Percentiles rank a stretch among this genome's conserved stretches.
These are phyloP conservation scores for Paramecium sexaurelia DNA, from an alignment of 73 alveolate species.

Conservation along the genomic window DNA sequence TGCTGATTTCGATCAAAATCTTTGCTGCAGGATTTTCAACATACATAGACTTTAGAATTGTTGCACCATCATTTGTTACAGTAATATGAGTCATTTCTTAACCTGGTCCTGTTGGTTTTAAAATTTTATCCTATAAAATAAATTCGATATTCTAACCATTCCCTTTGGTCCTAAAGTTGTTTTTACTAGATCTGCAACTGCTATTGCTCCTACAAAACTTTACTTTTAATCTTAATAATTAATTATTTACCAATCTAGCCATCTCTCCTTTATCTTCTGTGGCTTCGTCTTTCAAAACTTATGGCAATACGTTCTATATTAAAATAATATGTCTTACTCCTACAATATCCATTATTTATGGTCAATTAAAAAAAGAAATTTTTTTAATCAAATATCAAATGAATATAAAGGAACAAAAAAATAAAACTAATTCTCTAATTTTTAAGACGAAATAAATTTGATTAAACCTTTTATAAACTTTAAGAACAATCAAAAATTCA, in stretches of 20 bases:
- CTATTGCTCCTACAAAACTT: constrained; percentile 98
- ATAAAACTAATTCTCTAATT: constrained; percentile 15
- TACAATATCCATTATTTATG: constrained; percentile 75
- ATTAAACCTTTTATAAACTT: not conserved
- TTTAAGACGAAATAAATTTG: not conserved
- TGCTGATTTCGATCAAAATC: constrained; percentile 95
- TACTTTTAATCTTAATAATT: constrained; percentile 37
- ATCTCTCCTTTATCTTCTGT: constrained; percentile 86
- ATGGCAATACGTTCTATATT: constrained; percentile 81
- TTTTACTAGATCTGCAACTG: constrained; percentile 97
- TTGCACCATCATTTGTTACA: constrained; percentile 98
- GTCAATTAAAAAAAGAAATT: constrained; percentile 21
- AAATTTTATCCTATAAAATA: constrained; percentile 82
- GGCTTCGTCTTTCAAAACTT: constrained; percentile 84
- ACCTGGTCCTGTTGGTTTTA: constrained; percentile 90
- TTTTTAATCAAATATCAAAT: constrained; percentile 16
- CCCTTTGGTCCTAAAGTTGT: constrained; percentile 99
- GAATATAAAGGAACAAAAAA: constrained; percentile 1
- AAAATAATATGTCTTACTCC: constrained; percentile 40
- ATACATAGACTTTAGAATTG: constrained; percentile 92
- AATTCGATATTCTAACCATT: constrained; percentile 71
- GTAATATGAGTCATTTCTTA: constrained; percentile 84
- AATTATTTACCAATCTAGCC: constrained; percentile 79
- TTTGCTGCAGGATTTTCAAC: constrained; percentile 99
- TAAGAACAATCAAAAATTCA: not conserved